Evolutionary conservation across 2,329 filamentous ascomycete genomes (phyloP).

Genomic region (Neofusicoccum ribis): DNA sequence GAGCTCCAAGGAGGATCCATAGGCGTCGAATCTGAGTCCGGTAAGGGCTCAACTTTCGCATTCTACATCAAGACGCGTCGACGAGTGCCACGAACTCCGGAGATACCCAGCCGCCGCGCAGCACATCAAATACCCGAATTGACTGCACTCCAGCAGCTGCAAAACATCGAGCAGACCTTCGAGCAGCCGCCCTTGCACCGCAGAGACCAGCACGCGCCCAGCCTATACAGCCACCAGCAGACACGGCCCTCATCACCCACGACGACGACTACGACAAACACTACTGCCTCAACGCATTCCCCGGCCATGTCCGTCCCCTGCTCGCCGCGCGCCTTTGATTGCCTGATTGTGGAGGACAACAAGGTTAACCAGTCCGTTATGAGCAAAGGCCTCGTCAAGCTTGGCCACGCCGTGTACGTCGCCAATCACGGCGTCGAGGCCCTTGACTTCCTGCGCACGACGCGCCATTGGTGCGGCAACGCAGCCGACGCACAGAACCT

Average conservation of each 20-base stretch:
- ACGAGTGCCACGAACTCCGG: slow-evolving; percentile 18
- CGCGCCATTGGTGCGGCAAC: slow-evolving; percentile 19
- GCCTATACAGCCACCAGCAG: neutral
- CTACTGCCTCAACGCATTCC: slow-evolving; percentile 68
- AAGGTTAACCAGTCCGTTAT: slow-evolving; percentile 44
- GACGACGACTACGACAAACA: slow-evolving; percentile 57
- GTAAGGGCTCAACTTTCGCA: slow-evolving; percentile 66
- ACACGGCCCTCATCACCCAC: slow-evolving; percentile 54
- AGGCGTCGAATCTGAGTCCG: slow-evolving; percentile 63
- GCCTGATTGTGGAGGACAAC: slow-evolving; percentile 42
- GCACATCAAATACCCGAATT: neutral
- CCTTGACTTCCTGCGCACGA: slow-evolving; percentile 34
- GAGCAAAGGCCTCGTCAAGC: slow-evolving; percentile 39
- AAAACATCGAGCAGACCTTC: slow-evolving; percentile 17
- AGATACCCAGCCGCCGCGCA: neutral
- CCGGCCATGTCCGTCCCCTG: slow-evolving; percentile 68
- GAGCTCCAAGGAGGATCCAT: slow-evolving; percentile 75
- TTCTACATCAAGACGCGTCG: slow-evolving; percentile 69
- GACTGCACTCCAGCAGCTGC: slow-evolving; percentile 12
- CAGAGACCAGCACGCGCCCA: slow-evolving; percentile 2
- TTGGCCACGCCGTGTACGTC: slow-evolving; percentile 38
- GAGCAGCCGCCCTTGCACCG: slow-evolving; percentile 8
- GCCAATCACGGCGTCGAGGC: slow-evolving; percentile 42
- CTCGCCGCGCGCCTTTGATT: slow-evolving; percentile 20
- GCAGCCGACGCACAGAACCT: slow-evolving; percentile 22